Base-by-base conservation (phyloP, 345 rosid genomes). In the Arabidopsis arenosa region DNA sequence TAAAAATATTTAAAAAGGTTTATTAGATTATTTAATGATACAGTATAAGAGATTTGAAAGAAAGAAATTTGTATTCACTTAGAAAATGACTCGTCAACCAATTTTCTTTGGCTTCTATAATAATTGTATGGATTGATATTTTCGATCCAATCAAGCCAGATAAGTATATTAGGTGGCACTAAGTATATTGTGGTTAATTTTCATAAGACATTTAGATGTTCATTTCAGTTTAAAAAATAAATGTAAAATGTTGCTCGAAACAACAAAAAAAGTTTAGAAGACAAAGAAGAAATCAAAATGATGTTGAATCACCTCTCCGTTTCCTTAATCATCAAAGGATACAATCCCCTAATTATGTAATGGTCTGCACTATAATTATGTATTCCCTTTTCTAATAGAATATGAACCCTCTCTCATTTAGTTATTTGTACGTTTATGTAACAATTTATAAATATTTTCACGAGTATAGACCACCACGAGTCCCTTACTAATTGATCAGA, bases 161-260 rank as follows among this genome's bases (percentile, higher is more conserved):
- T 33, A 57, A 57, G 62, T 14, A 33, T 13, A 53, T 23, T 53
- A 53, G 58, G 58, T 23, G 33, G 58, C 58, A 26, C n/a, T 53
- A n/a, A 26, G n/a, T n/a, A n/a, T n/a, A n/a, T n/a, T 32, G 11
- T 57, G 3, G 10, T 32, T 18, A 12, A 12, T 32, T 14, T n/a
- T 14, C 9, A 7, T 3, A 32, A n/a, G 5, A 7, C 0, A 7
- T 57, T 33, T 0, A 12, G 61, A 6, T 30, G 18, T 11, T 53
- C 28, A 53, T 2, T 53, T 54, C 1, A 14, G 11, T 14, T 32
- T 14, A 9, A 7, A 28, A 28, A 28, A 28, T 2, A 3, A 28
- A 2, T 56, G 33, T 7, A 8, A 14, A 13, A 6, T 30, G 7
- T 56, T 10, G 17, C 13, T 32, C 10, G 2, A 30, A 54, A 26